Conservation (phyloP, 345 rosid species). For the Citrus medica region DNA sequence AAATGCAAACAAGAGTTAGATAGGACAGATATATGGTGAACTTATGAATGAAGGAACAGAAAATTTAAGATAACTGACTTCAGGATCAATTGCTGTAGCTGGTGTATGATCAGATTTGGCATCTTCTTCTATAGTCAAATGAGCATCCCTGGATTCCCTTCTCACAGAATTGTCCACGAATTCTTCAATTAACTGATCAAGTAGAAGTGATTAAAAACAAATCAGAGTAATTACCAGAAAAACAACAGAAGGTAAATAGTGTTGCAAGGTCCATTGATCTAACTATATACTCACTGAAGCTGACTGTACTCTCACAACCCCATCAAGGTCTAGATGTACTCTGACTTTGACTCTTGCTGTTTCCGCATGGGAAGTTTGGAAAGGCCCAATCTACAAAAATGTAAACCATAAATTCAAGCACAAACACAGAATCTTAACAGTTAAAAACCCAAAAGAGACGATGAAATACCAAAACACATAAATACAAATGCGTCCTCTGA, state of each 20-base stretch:
- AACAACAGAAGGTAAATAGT: neutral
- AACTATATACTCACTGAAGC: slow-evolving; percentile 44
- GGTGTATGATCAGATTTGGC: neutral
- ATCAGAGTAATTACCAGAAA: neutral
- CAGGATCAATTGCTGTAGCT: neutral
- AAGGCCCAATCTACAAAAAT: slow-evolving; percentile 66
- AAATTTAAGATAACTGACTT: slow-evolving; percentile 1
- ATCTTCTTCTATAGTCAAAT: neutral
- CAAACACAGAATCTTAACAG: neutral
- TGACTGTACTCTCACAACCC: slow-evolving; percentile 53
- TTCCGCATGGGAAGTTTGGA: slow-evolving; percentile 41
- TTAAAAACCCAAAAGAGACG: neutral
- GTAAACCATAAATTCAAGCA: slow-evolving; percentile 5
- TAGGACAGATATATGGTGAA: neutral
- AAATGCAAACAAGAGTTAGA: neutral
- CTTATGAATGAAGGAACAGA: neutral
- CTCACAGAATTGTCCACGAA: slow-evolving; percentile 25
- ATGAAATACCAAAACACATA: neutral
- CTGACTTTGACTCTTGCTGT: slow-evolving; percentile 61
- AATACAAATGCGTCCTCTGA: neutral
- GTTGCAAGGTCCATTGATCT: neutral
- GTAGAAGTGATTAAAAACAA: slow-evolving; percentile 3
- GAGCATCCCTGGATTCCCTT: slow-evolving; percentile 2
- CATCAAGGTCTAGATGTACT: slow-evolving; percentile 66
- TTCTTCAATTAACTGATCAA: slow-evolving; percentile 47